Evolutionary conservation across 352 stramenopile species (phyloP), one percentile per base, ranked within the genome.

Genomic region (Lagenidium sp.): DNA sequence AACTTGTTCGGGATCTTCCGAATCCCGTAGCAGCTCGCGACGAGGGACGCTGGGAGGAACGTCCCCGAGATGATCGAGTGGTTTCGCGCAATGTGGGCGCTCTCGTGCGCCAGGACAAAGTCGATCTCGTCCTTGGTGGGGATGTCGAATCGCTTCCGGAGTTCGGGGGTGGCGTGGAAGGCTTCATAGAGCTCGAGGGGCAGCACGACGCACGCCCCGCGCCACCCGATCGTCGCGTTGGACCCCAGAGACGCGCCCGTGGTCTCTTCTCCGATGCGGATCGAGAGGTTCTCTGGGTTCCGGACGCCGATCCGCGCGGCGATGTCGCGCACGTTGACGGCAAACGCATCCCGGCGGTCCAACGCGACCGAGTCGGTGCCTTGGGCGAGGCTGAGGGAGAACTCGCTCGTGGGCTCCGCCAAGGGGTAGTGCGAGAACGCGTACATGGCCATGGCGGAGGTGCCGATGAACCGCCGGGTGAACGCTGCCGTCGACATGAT

Each of bases 101-200:
- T 83, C 43, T 93, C 80, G 40, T 90, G 80, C 5, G 80, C 80
- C 4, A 93, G 52, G 12, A 90, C 75, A 43, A 93, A 93, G 47
- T 92, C 65, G 36, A 88, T 77, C 52, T 93, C 80, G 39, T 89
- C 72, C 20, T 63, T 63, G 38, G 61, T 65, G 15, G 80, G 76
- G 34, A 84, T 76, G 45, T 61, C 60, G 47, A 79, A 78, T 37
- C 67, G 57, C 15, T 55, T 44, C 23, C 71, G 65, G 34, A 77
- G 29, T 30, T 72, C 68, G 0, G 42, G 24, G 1, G 66, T 69
- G 2, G 73, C 69, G 51, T 85, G 70, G 58, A 85, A 92, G 4
- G 76, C 79, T 13, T 86, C 68, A 53, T 92, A 92, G n/a, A 92
- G 55, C 31, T 86, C 69, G 25, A 79, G 57, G 5, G 79, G 76